Conservation (phyloP, 139 green algal genomes). For the Chlamydomonas sp. region DNA sequence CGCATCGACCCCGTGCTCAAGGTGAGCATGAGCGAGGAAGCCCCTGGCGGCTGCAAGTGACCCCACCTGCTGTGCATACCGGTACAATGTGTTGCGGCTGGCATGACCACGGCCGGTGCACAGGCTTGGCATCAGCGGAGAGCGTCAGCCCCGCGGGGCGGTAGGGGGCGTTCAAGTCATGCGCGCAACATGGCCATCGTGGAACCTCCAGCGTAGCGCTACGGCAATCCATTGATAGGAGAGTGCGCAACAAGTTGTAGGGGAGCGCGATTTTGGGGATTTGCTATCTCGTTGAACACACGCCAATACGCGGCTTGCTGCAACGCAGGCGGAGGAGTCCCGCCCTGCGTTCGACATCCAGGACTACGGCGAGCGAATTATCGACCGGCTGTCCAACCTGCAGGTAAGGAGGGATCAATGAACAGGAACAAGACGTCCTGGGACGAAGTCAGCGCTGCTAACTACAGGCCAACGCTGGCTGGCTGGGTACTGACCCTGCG, state of each 20-base stretch:
- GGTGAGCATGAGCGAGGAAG: background rate
- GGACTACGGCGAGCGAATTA: slow-evolving; percentile 62
- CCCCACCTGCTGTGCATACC: background rate
- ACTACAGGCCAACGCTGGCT: background rate
- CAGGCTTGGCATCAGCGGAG: too few species aligned
- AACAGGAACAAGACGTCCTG: background rate
- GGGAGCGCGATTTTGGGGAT: too few species aligned
- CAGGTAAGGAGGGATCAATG: background rate
- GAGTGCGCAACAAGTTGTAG: too few species aligned
- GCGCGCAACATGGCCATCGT: too few species aligned
- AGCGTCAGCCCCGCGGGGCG: too few species aligned
- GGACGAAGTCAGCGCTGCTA: background rate
- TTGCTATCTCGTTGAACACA: too few species aligned
- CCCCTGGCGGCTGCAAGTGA: background rate
- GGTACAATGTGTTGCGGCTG: too few species aligned
- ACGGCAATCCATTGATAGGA: too few species aligned
- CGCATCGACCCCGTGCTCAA: slow-evolving; percentile 66
- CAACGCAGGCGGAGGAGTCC: slow-evolving; percentile 50
- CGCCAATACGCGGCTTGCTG: background rate
- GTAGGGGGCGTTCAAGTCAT: too few species aligned
- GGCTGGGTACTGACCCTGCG: background rate
- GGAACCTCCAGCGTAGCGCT: too few species aligned
- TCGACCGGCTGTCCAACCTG: slow-evolving; percentile 24
- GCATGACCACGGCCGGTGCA: too few species aligned
- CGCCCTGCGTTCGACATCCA: slow-evolving; percentile 72